These are phyloP conservation scores for Globisporangium heterothallicum DNA, from an alignment of 352 stramenopile genomes.

Conservation along the genomic window DNA sequence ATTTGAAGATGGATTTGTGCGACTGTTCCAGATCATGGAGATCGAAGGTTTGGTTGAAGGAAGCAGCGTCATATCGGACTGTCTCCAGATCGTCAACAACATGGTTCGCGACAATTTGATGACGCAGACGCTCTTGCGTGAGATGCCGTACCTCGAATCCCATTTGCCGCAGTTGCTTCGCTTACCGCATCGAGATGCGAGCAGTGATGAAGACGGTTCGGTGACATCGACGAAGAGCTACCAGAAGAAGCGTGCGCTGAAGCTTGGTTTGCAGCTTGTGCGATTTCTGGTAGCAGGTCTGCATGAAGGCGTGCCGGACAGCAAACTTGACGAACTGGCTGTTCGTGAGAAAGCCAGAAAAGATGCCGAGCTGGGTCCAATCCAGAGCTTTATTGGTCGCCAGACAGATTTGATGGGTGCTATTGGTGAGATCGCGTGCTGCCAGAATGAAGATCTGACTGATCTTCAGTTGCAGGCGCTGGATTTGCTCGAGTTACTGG, in stretches of 20 bases:
- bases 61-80: conserved; percentile 59
- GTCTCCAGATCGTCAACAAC: conserved; percentile 75
- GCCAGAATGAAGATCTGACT: conserved; percentile 29
- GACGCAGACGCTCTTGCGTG: conserved; percentile 68
- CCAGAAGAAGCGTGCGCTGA: conserved; percentile 51
- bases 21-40: conserved; percentile 76
- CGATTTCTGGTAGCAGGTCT: conserved; percentile 49
- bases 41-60: conserved; percentile 46
- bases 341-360: conserved; percentile 43
- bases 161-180: conserved; percentile 48
- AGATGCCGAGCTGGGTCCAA: conserved; percentile 29
- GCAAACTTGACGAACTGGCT: conserved; percentile 48
- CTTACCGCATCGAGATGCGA: conserved; percentile 18
- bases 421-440: conserved; percentile 66
- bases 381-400: conserved; percentile 63
- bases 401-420: conserved; percentile 52
- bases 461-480: conserved; percentile 61
- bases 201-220: conserved; percentile 13
- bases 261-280: conserved; percentile 61
- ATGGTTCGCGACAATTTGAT: conserved; percentile 76
- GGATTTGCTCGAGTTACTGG: conserved; percentile 55
- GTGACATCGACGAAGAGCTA: conserved; percentile 16
- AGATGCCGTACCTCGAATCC: conserved; percentile 48
- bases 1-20: conserved; percentile 74
- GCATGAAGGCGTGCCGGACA: conserved; percentile 46